Evolutionary conservation across 805 yeast species (phyloP).

Genomic region (Candida multigemmis): DNA sequence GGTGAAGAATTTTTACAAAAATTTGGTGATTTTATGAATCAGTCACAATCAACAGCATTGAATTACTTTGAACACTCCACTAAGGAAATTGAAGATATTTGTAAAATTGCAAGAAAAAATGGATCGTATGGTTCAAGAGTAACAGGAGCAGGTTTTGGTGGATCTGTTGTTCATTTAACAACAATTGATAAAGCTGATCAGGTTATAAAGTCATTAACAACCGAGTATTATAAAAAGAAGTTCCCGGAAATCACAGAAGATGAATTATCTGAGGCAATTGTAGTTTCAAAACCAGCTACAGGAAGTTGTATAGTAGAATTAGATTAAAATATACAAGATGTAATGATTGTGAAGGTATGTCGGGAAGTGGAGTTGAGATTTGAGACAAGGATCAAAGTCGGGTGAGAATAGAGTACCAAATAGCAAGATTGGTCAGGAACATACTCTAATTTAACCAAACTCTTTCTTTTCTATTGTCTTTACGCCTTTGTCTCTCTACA

Average conservation of each 20-base stretch:
- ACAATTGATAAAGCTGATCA: conserved; percentile 27
- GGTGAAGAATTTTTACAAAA: conserved; percentile 24
- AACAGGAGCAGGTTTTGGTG: conserved; percentile 82
- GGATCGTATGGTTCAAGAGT: conserved; percentile 62
- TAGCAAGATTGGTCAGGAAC: too few species aligned
- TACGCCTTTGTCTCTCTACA: too few species aligned
- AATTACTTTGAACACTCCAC: conserved; percentile 41
- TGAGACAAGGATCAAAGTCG: too few species aligned
- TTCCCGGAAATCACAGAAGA: conserved; percentile 40
- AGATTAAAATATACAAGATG: too few species aligned
- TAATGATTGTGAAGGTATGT: too few species aligned
- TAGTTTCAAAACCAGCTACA: conserved; percentile 45
- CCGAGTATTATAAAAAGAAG: conserved; percentile 40
- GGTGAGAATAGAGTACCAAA: too few species aligned
- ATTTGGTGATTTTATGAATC: conserved; percentile 51
- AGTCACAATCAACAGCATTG: conserved; percentile 45
- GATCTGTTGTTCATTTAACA: conserved; percentile 60
- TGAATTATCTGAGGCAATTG: conserved; percentile 41
- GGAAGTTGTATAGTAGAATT: conserved; percentile 33
- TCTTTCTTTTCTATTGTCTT: too few species aligned
- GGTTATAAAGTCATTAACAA: conserved; percentile 34
- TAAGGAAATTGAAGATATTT: conserved; percentile 43
- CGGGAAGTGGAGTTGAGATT: too few species aligned
- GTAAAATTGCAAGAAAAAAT: conserved; percentile 41
- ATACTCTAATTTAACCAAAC: too few species aligned